These are phyloP conservation scores for Vigna radiata DNA, from an alignment of 306 rosid genomes.

Conservation along the genomic window DNA sequence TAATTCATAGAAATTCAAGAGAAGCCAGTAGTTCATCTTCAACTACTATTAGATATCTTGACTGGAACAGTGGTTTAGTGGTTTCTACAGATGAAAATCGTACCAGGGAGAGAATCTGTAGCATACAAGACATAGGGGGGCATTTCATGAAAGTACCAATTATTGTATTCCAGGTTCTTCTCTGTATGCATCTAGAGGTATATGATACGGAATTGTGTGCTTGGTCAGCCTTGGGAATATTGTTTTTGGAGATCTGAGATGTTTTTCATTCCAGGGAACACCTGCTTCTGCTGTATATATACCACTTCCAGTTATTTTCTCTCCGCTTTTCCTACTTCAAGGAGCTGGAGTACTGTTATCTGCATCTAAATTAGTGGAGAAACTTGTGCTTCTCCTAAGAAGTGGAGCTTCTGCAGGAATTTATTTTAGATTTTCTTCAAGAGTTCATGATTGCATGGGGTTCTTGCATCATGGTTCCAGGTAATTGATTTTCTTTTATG, in stretches of 20 bases:
- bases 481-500: conserved; percentile 52
- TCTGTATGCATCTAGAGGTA: conserved; percentile 97
- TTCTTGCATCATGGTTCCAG: conserved; percentile 97
- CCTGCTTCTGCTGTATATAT: conserved; percentile 69
- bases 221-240: conserved; percentile 35
- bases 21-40: conserved; percentile 86
- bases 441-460: conserved; percentile 86
- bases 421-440: conserved; percentile 75
- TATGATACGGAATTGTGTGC: conserved; percentile 42
- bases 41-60: conserved; percentile 78
- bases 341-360: conserved; percentile 81
- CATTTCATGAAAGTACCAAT: conserved; percentile 93
- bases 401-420: conserved; percentile 75
- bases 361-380: conserved; percentile 79
- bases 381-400: conserved; percentile 67
- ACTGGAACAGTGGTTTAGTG: conserved; percentile 81
- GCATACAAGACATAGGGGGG: conserved; percentile 96
- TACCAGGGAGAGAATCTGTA: conserved; percentile 70
- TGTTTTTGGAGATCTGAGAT: conserved; percentile 35
- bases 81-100: conserved; percentile 82
- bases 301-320: conserved; percentile 78
- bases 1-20: conserved; percentile 83
- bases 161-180: conserved; percentile 84
- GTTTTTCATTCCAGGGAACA: conserved; percentile 77
- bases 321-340: conserved; percentile 87